Conservation (phyloP, 495 filamentous ascomycete species). For the Pseudoneurospora amorphoporcata region DNA sequence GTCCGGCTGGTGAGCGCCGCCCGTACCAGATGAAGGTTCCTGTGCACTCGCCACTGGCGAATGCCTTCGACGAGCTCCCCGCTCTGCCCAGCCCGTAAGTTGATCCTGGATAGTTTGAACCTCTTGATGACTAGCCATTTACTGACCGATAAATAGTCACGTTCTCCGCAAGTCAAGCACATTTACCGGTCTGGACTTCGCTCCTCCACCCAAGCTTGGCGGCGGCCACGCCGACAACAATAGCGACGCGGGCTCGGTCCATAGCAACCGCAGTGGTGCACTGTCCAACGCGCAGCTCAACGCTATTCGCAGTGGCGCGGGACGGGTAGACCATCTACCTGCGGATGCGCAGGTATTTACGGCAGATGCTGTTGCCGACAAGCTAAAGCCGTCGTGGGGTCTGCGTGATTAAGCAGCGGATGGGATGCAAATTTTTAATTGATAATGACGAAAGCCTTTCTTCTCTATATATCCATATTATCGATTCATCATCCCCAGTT, state of each 20-base stretch:
- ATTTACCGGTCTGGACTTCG: conserved; percentile 87
- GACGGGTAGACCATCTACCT: conserved; percentile 80
- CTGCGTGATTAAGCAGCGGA: conserved; percentile 37
- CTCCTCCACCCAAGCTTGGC: conserved; percentile 80
- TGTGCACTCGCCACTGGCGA: conserved; percentile 65
- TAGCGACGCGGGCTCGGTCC: conserved; percentile 85
- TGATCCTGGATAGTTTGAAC: not conserved
- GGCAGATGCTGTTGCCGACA: conserved; percentile 55
- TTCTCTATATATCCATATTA: not conserved
- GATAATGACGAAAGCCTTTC: not conserved
- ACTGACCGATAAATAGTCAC: conserved; percentile 44
- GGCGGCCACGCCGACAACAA: conserved; percentile 44
- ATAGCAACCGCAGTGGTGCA: conserved; percentile 63
- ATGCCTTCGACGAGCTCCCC: conserved; percentile 77
- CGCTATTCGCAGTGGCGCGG: conserved; percentile 80
- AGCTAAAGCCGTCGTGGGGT: conserved; percentile 71
- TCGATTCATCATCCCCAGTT: not conserved
- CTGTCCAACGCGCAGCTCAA: conserved; percentile 60
- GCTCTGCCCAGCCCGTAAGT: conserved; percentile 88
- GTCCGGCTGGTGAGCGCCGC: conserved; percentile 62
- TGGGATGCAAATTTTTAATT: not conserved
- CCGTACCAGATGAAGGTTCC: conserved; percentile 63
- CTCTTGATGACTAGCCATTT: not conserved
- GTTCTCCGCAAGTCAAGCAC: conserved; percentile 79
- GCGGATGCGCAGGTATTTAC: conserved; percentile 67